phyloP scores from a whole-genome alignment of 257 asterid species.

The Solanum dulcamara region DNA sequence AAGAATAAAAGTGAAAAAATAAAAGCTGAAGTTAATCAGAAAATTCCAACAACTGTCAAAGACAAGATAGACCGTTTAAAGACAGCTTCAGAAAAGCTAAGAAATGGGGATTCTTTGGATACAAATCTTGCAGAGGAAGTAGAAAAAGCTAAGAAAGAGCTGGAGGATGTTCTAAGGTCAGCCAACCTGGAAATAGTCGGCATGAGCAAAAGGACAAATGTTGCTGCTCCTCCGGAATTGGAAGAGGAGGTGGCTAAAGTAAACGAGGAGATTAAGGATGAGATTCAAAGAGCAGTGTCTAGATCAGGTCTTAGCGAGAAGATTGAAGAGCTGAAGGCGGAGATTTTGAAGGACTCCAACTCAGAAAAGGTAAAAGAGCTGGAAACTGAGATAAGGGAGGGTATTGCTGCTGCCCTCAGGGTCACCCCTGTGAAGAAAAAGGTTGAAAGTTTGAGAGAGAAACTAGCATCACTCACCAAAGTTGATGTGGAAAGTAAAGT shows the following conservation, averaged over 20 bases:
- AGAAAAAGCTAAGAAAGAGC: conserved; percentile 16
- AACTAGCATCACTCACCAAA: conserved; percentile 2
- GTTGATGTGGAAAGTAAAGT: conserved; percentile 14
- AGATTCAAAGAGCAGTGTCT: conserved; percentile 30
- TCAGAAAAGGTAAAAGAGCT: conserved; percentile 25
- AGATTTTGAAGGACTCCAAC: conserved; percentile 27
- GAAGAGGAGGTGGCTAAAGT: conserved; percentile 20
- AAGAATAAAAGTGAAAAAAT: conserved; percentile 33
- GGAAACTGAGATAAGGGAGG: conserved; percentile 37
- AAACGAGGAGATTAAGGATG: conserved; percentile 43
- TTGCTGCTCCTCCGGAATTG: conserved; percentile 39
- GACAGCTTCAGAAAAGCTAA: conserved; percentile 21
- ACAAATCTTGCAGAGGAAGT: conserved; percentile 17
- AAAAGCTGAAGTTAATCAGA: conserved; percentile 32
- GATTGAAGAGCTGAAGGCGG: conserved; percentile 44
- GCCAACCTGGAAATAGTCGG: conserved; percentile 31
- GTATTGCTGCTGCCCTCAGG: conserved; percentile 21
- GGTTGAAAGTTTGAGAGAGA: conserved; percentile 22
- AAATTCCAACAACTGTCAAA: conserved; percentile 23
- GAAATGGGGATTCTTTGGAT: conserved; percentile 13
- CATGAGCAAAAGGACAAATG: conserved; percentile 23
- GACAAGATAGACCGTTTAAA: conserved; percentile 19
- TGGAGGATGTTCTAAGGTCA: conserved; percentile 42
- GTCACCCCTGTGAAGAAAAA: conserved; percentile 29
- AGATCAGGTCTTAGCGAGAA: conserved; percentile 43